Conservation (phyloP, 495 filamentous ascomycete genomes). For the Aspergillus nidulans region DNA sequence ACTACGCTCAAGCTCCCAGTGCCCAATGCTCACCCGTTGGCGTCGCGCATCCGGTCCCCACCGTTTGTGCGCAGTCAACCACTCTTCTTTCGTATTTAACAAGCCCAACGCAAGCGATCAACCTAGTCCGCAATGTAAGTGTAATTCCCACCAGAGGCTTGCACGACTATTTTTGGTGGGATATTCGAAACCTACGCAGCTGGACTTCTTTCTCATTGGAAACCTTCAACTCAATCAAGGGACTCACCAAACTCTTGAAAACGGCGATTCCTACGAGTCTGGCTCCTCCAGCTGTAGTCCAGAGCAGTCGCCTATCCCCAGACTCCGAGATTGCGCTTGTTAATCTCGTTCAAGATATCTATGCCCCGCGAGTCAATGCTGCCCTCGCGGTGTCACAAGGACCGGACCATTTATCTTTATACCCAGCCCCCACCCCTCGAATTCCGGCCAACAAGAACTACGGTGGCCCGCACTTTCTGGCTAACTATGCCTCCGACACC, state of each 20-base stretch:
- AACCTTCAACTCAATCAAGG: conserved; percentile 68
- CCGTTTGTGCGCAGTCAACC: conserved; percentile 49
- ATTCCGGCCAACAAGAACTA: conserved; percentile 46
- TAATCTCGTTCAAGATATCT: conserved; percentile 62
- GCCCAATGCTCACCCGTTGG: conserved; percentile 48
- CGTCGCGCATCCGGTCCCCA: conserved; percentile 31
- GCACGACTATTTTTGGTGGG: conserved; percentile 90
- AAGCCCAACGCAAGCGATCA: conserved; percentile 70
- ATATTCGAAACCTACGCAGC: conserved; percentile 76
- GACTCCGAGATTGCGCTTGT: conserved; percentile 70
- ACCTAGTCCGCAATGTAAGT: conserved; percentile 75
- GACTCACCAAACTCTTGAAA: conserved; percentile 68
- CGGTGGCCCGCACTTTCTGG: conserved; percentile 57
- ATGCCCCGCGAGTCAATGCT: conserved; percentile 74
- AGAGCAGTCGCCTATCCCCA: conserved; percentile 55
- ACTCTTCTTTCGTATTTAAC: conserved; percentile 76
- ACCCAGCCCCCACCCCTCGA: conserved; percentile 51
- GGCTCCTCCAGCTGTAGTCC: conserved; percentile 55
- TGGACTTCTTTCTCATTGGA: conserved; percentile 74
- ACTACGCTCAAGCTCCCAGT: conserved; percentile 35
- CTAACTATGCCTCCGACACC: conserved; percentile 66
- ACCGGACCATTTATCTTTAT: conserved; percentile 53
- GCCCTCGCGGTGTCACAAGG: conserved; percentile 67
- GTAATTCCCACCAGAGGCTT: conserved; percentile 62
- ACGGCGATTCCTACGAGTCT: conserved; percentile 59